A percentile compares a stretch with the other conserved stretches of the same genome.
Conservation (phyloP, 2,329 filamentous ascomycete species). For the Dothistroma pini region DNA sequence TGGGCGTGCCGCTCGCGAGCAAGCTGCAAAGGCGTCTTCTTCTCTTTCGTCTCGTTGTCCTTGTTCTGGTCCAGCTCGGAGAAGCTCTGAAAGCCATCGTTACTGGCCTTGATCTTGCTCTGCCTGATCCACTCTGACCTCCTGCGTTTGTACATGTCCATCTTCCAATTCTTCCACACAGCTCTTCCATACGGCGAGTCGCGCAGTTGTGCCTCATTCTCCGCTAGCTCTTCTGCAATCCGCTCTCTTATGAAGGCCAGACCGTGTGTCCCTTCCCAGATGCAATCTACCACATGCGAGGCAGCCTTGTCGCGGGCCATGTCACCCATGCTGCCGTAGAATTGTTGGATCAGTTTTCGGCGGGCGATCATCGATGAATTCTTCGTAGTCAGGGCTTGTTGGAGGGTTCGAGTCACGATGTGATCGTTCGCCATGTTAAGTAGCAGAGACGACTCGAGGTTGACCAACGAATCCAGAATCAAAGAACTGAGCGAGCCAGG, state of each 20-base stretch:
- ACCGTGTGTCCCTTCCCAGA: conserved; percentile 62
- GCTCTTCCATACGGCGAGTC: conserved; percentile 63
- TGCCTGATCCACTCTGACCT: conserved; percentile 62
- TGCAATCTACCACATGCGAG: conserved; percentile 64
- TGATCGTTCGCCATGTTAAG: conserved; percentile 63
- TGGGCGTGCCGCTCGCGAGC: conserved; percentile 56
- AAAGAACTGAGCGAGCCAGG: conserved; percentile 65
- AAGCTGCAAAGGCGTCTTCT: conserved; percentile 53
- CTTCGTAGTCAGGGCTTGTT: conserved; percentile 57
- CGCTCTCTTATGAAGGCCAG: conserved; percentile 65
- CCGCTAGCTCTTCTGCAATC: conserved; percentile 60
- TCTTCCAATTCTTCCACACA: conserved; percentile 71
- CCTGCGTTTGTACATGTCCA: conserved; percentile 65
- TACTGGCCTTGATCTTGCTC: conserved; percentile 52
- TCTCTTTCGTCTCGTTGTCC: conserved; percentile 17
- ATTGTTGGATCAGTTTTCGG: conserved; percentile 60
- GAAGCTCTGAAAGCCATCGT: conserved; percentile 49
- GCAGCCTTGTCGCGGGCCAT: conserved; percentile 60
- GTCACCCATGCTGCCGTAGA: conserved; percentile 58
- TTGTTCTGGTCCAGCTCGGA: conserved; percentile 42
- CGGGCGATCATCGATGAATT: conserved; percentile 55
- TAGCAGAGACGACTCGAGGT: conserved; percentile 48
- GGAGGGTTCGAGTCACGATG: conserved; percentile 58
- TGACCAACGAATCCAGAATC: conserved; percentile 59
- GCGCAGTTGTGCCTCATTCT: conserved; percentile 58